Percentiles rank a stretch among this genome's conserved stretches.
phyloP scores from a whole-genome alignment of 169 alveolate species.

The Babesia ovis region DNA sequence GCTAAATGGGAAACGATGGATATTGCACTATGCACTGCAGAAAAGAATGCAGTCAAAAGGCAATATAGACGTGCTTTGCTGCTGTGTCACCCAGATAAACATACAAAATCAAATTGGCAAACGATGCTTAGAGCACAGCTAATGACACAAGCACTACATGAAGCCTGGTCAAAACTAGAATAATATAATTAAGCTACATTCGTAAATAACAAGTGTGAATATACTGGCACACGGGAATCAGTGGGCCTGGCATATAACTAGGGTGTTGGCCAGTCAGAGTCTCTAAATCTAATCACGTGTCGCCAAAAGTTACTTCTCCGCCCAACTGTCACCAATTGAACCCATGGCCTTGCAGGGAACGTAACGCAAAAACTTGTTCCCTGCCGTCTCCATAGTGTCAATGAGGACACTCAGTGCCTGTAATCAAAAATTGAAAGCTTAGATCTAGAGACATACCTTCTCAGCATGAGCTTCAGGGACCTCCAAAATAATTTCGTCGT shows the following conservation, averaged over 20 bases:
- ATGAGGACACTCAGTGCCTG: conserved; percentile 73
- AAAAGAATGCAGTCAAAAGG: conserved; percentile 72
- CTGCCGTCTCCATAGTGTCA: conserved; percentile 81
- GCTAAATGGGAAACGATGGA: conserved; percentile 84
- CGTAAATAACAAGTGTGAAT: not conserved
- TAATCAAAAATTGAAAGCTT: not conserved
- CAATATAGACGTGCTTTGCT: conserved; percentile 66
- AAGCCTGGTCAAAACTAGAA: conserved; percentile 17
- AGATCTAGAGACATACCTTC: conserved; percentile 46
- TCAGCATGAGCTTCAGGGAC: conserved; percentile 77
- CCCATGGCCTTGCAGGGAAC: conserved; percentile 86
- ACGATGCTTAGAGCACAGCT: conserved; percentile 28
- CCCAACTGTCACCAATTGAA: conserved; percentile 83
- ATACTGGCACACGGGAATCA: not conserved
- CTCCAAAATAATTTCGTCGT: conserved; percentile 83
- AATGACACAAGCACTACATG: conserved; percentile 36
- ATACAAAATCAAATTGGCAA: conserved; percentile 11
- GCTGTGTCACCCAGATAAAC: conserved; percentile 65
- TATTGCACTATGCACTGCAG: conserved; percentile 76
- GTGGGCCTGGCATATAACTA: not conserved
- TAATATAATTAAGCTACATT: not conserved
- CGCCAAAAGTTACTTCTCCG: conserved; percentile 68
- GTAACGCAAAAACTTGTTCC: conserved; percentile 74
- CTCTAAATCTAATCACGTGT: not conserved
- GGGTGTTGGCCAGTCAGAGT: not conserved